Evolutionary conservation across 371 early-diverging fungal genomes (phyloP).

Genomic region (Batkoa obscura): DNA sequence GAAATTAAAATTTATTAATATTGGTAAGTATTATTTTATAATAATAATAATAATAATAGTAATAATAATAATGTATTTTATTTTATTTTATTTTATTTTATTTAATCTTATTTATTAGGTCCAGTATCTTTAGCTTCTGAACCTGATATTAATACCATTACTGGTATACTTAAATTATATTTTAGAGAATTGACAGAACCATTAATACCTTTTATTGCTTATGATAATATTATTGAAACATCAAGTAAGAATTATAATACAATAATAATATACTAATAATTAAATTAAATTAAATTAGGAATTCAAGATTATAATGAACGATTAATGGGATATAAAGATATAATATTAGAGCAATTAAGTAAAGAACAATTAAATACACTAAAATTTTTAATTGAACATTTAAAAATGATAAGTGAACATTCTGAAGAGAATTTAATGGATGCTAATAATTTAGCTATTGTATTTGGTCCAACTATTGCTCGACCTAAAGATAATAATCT

Average conservation of each 20-base stretch:
- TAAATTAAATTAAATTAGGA: not conserved
- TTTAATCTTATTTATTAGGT: not conserved
- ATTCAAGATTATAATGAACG: conserved; percentile 2
- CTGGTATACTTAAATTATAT: conserved; percentile 29
- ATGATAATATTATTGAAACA: conserved; percentile 15
- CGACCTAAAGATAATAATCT: not conserved
- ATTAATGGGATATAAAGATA: not conserved
- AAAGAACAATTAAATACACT: conserved; percentile 17
- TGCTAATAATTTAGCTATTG: conserved; percentile 32
- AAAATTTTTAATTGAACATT: conserved; percentile 22
- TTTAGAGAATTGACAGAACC: conserved; percentile 33
- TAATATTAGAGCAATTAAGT: not conserved
- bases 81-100: not conserved
- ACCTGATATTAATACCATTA: conserved; percentile 26
- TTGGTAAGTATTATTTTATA: too few species aligned
- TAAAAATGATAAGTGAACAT: conserved; percentile 16
- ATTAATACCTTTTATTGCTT: conserved; percentile 25
- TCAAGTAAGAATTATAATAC: not conserved
- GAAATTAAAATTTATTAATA: conserved; percentile 13
- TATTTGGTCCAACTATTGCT: conserved; percentile 22
- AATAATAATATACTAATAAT: conserved; percentile 14
- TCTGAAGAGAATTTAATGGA: conserved; percentile 37
- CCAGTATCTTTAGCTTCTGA: conserved; percentile 7
- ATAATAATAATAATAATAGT: too few species aligned
- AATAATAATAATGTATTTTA: not conserved